phyloP scores from a whole-genome alignment of 2,329 filamentous ascomycete genomes.

The Tolypocladium ophioglossoides region DNA sequence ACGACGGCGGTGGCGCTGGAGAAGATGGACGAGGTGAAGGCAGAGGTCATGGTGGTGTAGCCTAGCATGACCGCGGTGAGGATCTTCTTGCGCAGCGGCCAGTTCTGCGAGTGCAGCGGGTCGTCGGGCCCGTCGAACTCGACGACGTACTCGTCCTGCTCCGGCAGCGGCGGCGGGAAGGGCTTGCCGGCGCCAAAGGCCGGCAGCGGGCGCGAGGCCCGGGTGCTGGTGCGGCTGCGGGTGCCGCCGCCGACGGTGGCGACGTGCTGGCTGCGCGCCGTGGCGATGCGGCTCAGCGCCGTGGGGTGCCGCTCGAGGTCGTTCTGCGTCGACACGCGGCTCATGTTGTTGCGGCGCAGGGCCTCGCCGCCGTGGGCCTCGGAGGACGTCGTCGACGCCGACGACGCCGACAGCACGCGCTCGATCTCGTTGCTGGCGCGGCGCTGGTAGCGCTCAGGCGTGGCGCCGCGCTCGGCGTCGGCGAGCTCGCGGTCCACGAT shows the following conservation, averaged over 20 bases:
- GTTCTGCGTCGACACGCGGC: conserved; percentile 50
- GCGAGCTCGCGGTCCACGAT: conserved; percentile 43
- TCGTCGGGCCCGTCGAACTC: conserved; percentile 80
- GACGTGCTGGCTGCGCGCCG: conserved; percentile 58
- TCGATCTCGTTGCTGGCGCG: conserved; percentile 46
- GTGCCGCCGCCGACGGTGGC: conserved; percentile 53
- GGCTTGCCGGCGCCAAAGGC: conserved; percentile 64
- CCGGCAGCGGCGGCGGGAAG: conserved; percentile 59
- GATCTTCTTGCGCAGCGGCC: conserved; percentile 69
- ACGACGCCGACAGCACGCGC: conserved; percentile 44
- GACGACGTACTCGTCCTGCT: conserved; percentile 67
- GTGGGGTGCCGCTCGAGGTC: conserved; percentile 63
- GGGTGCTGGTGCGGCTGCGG: conserved; percentile 25
- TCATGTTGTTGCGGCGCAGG: conserved; percentile 36
- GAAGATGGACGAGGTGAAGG: conserved; percentile 69
- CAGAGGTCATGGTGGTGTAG: conserved; percentile 60
- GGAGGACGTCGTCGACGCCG: conserved; percentile 37
- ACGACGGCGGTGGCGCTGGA: conserved; percentile 53
- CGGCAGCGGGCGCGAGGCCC: conserved; percentile 50
- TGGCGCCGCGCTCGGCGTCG: conserved; percentile 44
- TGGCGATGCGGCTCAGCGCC: conserved; percentile 60
- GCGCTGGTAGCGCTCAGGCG: conserved; percentile 24
- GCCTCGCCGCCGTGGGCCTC: conserved; percentile 23
- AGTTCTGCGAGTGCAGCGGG: conserved; percentile 80
- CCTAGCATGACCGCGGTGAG: conserved; percentile 57